Evolutionary conservation across 805 yeast genomes (phyloP).

Genomic region (Yueomyces sp.): DNA sequence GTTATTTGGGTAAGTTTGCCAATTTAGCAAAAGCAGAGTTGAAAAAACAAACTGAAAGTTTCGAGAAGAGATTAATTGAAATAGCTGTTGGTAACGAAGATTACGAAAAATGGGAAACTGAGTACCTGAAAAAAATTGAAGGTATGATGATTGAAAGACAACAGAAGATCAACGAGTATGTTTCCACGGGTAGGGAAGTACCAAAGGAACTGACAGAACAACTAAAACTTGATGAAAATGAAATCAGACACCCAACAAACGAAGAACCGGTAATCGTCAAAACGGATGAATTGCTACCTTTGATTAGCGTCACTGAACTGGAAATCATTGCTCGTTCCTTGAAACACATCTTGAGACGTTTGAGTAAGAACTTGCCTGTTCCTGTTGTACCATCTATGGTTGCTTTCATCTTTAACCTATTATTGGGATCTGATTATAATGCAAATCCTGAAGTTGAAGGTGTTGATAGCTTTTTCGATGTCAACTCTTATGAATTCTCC

Average conservation of each 20-base stretch:
- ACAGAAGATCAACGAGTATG: slow-evolving; percentile 20
- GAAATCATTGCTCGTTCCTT: slow-evolving; percentile 74
- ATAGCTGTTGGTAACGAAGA: slow-evolving; percentile 19
- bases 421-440: slow-evolving; percentile 42
- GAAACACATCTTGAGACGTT: slow-evolving; percentile 56
- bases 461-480: slow-evolving; percentile 35
- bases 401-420: slow-evolving; percentile 57
- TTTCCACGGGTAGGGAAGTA: slow-evolving; percentile 23
- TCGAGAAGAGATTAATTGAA: slow-evolving; percentile 13
- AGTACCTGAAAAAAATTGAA: slow-evolving; percentile 19
- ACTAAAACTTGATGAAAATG: slow-evolving; percentile 21
- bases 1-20: slow-evolving; percentile 58
- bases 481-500: slow-evolving; percentile 29
- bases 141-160: slow-evolving; percentile 24
- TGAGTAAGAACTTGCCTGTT: slow-evolving; percentile 34
- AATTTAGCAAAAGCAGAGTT: slow-evolving; percentile 21
- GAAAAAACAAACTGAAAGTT: slow-evolving; percentile 11
- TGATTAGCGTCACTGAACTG: slow-evolving; percentile 30
- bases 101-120: slow-evolving; percentile 23
- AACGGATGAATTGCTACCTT: slow-evolving; percentile 29
- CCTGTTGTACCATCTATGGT: slow-evolving; percentile 46
- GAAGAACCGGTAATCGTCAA: slow-evolving; percentile 24
- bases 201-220: slow-evolving; percentile 24
- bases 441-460: slow-evolving; percentile 27
- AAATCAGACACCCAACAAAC: slow-evolving; percentile 24